These are phyloP conservation scores for Pleoardoris graminearum DNA, from an alignment of 2,329 filamentous ascomycete species.

Conservation along the genomic window DNA sequence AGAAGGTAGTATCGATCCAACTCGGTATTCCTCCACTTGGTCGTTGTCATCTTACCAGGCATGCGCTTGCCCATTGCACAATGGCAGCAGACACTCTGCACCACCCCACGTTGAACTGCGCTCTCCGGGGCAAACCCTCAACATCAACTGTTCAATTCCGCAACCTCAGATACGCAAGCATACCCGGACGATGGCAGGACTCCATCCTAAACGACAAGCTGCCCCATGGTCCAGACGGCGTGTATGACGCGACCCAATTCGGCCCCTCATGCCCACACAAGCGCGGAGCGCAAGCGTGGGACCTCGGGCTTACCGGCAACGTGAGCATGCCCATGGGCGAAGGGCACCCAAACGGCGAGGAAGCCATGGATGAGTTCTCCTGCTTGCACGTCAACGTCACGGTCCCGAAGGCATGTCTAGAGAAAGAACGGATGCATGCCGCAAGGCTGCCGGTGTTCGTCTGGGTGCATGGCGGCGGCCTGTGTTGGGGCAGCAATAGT, in stretches of 20 bases:
- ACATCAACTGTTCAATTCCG: constrained; percentile 36
- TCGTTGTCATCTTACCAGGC: too few relatives aligned
- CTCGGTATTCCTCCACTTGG: too few relatives aligned
- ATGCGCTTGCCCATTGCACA: not conserved
- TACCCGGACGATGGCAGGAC: constrained; percentile 40
- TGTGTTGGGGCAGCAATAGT: constrained; percentile 53
- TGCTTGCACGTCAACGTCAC: constrained; percentile 43
- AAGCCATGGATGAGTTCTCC: constrained; percentile 39
- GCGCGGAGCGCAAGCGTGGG: constrained; percentile 34
- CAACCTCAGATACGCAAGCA: constrained; percentile 41
- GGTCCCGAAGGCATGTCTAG: constrained; percentile 26
- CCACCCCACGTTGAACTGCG: constrained; percentile 20
- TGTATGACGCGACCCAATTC: constrained; percentile 40
- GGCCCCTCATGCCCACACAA: constrained; percentile 46
- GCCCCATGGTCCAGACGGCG: constrained; percentile 7
- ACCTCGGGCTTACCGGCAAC: constrained; percentile 30
- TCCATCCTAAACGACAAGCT: constrained; percentile 25
- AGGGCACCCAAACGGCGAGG: constrained; percentile 20
- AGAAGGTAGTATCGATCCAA: too few relatives aligned
- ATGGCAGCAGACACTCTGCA: constrained; percentile 10
- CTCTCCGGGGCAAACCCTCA: constrained; percentile 24
- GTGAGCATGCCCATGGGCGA: constrained; percentile 13
- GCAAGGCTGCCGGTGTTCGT: constrained; percentile 54
- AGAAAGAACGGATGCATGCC: not conserved
- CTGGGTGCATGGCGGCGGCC: constrained; percentile 59